Evolutionary conservation across 371 early-diverging fungal genomes (phyloP), one percentile per base, ranked within the genome.

Genomic region (Apophysomyces ossiformis): DNA sequence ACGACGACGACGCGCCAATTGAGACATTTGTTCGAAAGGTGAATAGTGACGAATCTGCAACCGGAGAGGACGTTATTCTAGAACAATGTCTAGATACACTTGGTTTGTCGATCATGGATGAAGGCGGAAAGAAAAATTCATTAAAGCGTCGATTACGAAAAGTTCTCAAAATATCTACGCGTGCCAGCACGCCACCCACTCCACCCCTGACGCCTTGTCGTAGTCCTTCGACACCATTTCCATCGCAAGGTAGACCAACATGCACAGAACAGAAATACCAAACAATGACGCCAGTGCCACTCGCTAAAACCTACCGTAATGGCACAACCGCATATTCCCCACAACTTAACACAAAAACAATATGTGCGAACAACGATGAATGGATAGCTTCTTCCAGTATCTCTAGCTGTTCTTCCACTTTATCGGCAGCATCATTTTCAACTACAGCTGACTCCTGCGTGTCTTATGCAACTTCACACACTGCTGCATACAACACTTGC

Each of bases 401-500:
- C 16, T 50, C 54, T 26, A 50, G 54, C 21, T 50, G 54, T 21
- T 50, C 54, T 50, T 50, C 54, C 21, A 50, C 54, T 11, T 16
- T 50, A 50, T 50, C 54, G 18, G 54, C 54, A 50, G 21, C 35
- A 50, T 50, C 54, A 5, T 50, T 50, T 26, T 50, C 54, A 50
- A 50, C 54, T 50, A 26, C 54, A 50, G 21, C 21, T 26, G 21
- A 50, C 54, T 50, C 54, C 54, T 50, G 54, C 54, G 54, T 50
- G 21, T 50, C 54, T 18, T 50, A 32, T 50, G 54, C 54, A 50
- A 50, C 54, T 9, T 50, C 54, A 9, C 54, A 50, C 54, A 50
- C 54, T 9, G 54, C 54, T 50, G 54, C 54, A 50, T 50, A 50
- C 54, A 50, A 50, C 54, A 50, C 21, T 21, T 50, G 54, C 54